These are phyloP conservation scores for Aspergillus nidulans DNA, from an alignment of 495 filamentous ascomycete genomes.

Conservation along the genomic window DNA sequence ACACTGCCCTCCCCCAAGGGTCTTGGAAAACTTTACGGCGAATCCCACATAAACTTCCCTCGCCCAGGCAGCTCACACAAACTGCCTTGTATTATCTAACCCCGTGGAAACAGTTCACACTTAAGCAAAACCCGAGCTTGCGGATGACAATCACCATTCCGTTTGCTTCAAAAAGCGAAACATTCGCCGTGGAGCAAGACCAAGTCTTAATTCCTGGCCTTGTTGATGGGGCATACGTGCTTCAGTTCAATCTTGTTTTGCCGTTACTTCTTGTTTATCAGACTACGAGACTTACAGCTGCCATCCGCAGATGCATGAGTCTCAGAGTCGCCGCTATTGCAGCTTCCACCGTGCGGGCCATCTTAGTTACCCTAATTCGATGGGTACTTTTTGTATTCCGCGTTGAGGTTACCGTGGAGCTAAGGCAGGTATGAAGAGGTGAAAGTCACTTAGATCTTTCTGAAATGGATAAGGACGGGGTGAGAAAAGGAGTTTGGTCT, in stretches of 20 bases:
- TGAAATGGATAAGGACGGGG: background rate
- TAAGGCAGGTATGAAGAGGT: background rate
- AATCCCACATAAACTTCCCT: background rate
- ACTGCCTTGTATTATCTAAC: background rate
- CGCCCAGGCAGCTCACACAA: background rate
- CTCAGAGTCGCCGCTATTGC: background rate
- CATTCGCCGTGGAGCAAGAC: background rate
- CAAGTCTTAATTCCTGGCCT: background rate
- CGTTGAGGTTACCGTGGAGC: background rate
- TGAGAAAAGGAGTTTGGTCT: background rate
- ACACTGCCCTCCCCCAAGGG: background rate
- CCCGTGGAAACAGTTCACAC: background rate
- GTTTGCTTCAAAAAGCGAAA: background rate
- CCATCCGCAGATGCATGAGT: background rate
- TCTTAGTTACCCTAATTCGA: background rate
- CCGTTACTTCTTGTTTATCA: background rate
- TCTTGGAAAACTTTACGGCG: background rate
- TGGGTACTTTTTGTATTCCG: background rate
- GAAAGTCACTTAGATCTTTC: too few species aligned
- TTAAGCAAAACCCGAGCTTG: background rate
- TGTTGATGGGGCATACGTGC: background rate
- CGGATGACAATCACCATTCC: background rate
- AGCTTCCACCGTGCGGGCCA: background rate
- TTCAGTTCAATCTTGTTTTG: background rate
- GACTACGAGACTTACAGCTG: background rate